Evolutionary conservation across 139 green algal species (phyloP).

Genomic region (Closterium sp.): DNA sequence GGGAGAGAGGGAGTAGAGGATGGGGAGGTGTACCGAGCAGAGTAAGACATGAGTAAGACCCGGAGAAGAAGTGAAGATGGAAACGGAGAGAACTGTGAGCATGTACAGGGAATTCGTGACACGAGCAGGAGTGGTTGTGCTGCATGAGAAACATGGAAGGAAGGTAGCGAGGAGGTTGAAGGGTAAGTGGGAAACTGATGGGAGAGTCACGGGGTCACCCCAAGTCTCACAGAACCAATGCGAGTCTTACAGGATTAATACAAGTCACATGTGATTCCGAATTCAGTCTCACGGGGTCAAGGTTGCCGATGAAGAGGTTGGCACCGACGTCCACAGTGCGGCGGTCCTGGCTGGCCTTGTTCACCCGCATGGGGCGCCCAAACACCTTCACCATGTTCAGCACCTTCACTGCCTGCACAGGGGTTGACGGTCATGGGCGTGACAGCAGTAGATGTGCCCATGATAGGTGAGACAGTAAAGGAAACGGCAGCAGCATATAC

Average conservation of each 20-base stretch:
- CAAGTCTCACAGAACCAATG: too few relatives aligned
- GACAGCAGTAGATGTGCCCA: neutral
- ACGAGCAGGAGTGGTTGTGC: too few relatives aligned
- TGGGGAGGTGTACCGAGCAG: neutral
- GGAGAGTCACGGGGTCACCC: too few relatives aligned
- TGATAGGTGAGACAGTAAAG: neutral
- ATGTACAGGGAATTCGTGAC: too few relatives aligned
- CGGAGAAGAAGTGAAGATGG: too few relatives aligned
- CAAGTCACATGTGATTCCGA: too few relatives aligned
- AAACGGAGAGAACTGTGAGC: too few relatives aligned
- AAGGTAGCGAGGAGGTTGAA: too few relatives aligned
- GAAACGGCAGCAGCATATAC: neutral
- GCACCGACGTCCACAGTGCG: constrained; percentile 83
- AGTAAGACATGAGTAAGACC: neutral
- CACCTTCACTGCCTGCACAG: constrained; percentile 84
- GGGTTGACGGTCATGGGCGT: neutral
- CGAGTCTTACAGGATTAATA: too few relatives aligned
- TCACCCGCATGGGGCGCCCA: constrained; percentile 93
- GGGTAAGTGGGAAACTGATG: too few relatives aligned
- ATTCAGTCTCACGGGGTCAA: constrained; percentile 67
- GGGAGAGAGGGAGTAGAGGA: neutral
- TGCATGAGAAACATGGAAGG: too few relatives aligned
- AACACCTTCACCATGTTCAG: constrained; percentile 97
- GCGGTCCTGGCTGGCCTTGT: constrained; percentile 85
- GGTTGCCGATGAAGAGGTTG: constrained; percentile 97